Conservation (phyloP, 2,329 filamentous ascomycete species). For the Metarhizium brunneum region DNA sequence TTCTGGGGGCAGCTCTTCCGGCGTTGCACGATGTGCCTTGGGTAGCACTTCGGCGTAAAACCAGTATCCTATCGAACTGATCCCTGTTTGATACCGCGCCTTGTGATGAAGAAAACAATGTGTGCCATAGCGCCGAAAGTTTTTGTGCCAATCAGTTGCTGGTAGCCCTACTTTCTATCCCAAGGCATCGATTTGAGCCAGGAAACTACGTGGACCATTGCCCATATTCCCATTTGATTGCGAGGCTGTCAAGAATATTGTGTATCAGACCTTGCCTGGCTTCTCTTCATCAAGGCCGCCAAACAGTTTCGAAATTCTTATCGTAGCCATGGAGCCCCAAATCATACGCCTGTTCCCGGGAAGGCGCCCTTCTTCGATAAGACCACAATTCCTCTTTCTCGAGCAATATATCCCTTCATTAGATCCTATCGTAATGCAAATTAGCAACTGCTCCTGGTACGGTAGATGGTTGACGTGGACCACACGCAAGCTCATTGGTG, state of each 20-base stretch:
- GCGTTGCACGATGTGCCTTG: not conserved
- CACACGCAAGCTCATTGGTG: not conserved
- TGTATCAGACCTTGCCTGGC: not conserved
- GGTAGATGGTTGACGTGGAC: not conserved
- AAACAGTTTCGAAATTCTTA: not conserved
- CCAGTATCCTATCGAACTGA: not conserved
- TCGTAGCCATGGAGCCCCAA: not conserved
- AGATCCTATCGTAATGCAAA: conserved; percentile 50
- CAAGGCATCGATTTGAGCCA: not conserved
- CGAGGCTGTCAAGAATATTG: not conserved
- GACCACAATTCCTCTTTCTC: conserved; percentile 82
- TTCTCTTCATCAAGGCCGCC: not conserved
- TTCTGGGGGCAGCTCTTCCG: not conserved
- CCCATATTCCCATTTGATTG: not conserved
- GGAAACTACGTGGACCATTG: not conserved
- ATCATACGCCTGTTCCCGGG: conserved; percentile 69
- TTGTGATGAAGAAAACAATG: not conserved
- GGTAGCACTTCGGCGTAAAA: not conserved
- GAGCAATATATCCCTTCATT: conserved; percentile 97
- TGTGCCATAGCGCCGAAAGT: not conserved
- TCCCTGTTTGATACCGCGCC: not conserved
- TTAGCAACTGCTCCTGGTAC: conserved; percentile 22
- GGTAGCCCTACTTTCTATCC: not conserved
- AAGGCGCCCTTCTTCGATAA: conserved; percentile 90
- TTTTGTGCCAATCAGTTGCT: not conserved